A percentile compares a stretch with the other conserved stretches of the same genome.
phyloP scores from a whole-genome alignment of 1,284 basidiomycete genomes.

The Trametes hirsuta region DNA sequence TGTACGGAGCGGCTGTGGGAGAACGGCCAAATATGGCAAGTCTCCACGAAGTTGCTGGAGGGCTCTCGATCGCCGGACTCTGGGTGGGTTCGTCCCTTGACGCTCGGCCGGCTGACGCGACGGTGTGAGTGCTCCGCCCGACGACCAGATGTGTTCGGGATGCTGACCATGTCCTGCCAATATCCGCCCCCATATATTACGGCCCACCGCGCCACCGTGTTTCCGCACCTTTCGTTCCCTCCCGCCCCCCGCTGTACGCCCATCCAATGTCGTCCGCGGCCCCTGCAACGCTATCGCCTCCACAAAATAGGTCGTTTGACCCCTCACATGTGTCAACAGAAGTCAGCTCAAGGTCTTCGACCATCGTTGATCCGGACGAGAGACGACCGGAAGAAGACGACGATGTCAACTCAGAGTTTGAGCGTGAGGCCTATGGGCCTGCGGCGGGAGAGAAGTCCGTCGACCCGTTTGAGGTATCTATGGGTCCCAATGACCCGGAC shows the following conservation, averaged over 20 bases:
- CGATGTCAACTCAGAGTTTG: slow-evolving; percentile 34
- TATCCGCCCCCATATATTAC: background rate
- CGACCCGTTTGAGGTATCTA: slow-evolving; percentile 44
- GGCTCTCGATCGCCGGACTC: background rate
- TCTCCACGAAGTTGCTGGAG: slow-evolving; percentile 4
- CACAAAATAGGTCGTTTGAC: background rate
- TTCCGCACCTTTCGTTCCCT: background rate
- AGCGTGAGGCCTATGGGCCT: slow-evolving; percentile 32
- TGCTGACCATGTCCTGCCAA: background rate
- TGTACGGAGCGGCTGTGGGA: background rate
- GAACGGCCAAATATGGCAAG: background rate
- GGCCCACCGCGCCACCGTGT: background rate
- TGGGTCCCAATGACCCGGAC: slow-evolving; percentile 41
- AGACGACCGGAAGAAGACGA: slow-evolving; percentile 17
- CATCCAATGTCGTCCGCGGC: background rate
- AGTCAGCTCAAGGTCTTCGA: slow-evolving; percentile 18
- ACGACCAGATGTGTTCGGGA: background rate
- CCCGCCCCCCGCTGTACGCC: background rate
- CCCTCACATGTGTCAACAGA: slow-evolving; percentile 8
- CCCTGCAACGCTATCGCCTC: background rate
- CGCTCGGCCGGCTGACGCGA: background rate
- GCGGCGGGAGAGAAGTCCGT: slow-evolving; percentile 32
- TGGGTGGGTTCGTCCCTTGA: background rate
- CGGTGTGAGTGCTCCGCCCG: no score
- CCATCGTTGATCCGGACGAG: slow-evolving; percentile 15